A percentile compares a stretch with the other conserved stretches of the same genome.
Conservation (phyloP, 1,139 yeast genomes). For the Taiozyma onychis region DNA sequence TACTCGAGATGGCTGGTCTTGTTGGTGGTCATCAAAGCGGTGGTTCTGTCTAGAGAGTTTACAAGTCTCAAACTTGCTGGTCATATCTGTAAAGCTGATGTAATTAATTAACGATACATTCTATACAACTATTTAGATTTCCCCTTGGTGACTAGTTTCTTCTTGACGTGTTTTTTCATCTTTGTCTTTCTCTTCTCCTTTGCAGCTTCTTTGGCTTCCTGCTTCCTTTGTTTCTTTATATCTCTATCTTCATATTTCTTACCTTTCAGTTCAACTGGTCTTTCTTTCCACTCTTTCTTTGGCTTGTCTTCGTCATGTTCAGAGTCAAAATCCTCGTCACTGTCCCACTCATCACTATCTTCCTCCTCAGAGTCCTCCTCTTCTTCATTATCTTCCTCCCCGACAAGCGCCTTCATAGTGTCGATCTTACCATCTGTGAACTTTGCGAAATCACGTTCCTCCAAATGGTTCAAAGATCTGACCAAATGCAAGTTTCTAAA, state of each 20-base stretch:
- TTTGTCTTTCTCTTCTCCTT: slow-evolving; percentile 86
- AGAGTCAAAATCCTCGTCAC: slow-evolving; percentile 28
- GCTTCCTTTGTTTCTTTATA: slow-evolving; percentile 76
- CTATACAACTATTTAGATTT: slow-evolving; percentile 17
- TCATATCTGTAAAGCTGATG: neutral
- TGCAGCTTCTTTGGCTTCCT: slow-evolving; percentile 74
- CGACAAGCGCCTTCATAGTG: slow-evolving; percentile 59
- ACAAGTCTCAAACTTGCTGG: neutral
- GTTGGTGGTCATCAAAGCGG: slow-evolving; percentile 63
- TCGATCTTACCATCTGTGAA: slow-evolving; percentile 79
- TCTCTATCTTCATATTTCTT: slow-evolving; percentile 83
- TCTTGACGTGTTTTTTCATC: slow-evolving; percentile 88
- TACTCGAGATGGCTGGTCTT: slow-evolving; percentile 86
- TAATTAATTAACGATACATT: neutral
- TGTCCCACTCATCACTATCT: slow-evolving; percentile 25
- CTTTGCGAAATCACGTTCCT: slow-evolving; percentile 83
- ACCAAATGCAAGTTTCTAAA: slow-evolving; percentile 86
- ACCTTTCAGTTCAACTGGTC: slow-evolving; percentile 45
- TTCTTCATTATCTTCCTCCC: slow-evolving; percentile 22
- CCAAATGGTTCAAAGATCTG: slow-evolving; percentile 62
- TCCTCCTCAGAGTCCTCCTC: slow-evolving; percentile 20
- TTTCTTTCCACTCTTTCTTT: slow-evolving; percentile 35
- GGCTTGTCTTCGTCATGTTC: slow-evolving; percentile 33
- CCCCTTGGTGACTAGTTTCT: slow-evolving; percentile 60
- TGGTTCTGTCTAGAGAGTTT: slow-evolving; percentile 40